A percentile compares a stretch with the other conserved stretches of the same genome.
Conservation (phyloP, 2,329 filamentous ascomycete genomes). For the Periconia macrospinosa region DNA sequence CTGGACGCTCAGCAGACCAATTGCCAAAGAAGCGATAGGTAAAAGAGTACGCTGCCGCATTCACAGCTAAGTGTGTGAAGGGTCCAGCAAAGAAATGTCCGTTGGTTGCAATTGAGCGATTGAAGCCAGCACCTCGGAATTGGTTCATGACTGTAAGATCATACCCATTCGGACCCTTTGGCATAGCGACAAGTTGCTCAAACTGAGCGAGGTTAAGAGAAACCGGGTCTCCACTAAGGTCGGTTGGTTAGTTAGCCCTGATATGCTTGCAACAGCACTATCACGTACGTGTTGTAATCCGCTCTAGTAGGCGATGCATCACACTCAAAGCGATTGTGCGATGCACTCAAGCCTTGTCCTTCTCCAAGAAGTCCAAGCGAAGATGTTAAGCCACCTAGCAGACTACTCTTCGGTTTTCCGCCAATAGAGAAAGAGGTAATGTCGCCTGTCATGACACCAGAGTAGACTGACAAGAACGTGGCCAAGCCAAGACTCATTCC, state of each 20-base stretch:
- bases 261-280: not conserved
- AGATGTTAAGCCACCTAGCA: slow-evolving; percentile 17
- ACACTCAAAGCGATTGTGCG: slow-evolving; percentile 40
- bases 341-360: slow-evolving; percentile 25
- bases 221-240: slow-evolving; percentile 1
- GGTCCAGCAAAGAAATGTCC: not conserved
- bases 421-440: slow-evolving; percentile 55
- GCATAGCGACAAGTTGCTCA: slow-evolving; percentile 7
- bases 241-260: not conserved
- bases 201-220: slow-evolving; percentile 3
- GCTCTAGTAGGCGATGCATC: slow-evolving; percentile 35
- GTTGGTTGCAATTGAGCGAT: slow-evolving; percentile 3
- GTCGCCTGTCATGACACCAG: slow-evolving; percentile 34
- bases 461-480: slow-evolving; percentile 35
- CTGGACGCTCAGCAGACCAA: slow-evolving; percentile 41
- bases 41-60: slow-evolving; percentile 10
- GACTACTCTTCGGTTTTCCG: slow-evolving; percentile 36
- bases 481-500: slow-evolving; percentile 39
- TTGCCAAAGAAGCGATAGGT: slow-evolving; percentile 34
- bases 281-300: slow-evolving; percentile 19
- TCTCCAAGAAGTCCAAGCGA: slow-evolving; percentile 18
- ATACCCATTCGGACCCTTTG: slow-evolving; percentile 7
- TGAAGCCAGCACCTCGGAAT: slow-evolving; percentile 18
- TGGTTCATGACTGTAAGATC: slow-evolving; percentile 7
- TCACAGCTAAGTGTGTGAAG: not conserved